A percentile compares a stretch with the other conserved stretches of the same genome.
These are phyloP conservation scores for Blastocystis sp. DNA, from an alignment of 352 stramenopile genomes.

Conservation along the genomic window DNA sequence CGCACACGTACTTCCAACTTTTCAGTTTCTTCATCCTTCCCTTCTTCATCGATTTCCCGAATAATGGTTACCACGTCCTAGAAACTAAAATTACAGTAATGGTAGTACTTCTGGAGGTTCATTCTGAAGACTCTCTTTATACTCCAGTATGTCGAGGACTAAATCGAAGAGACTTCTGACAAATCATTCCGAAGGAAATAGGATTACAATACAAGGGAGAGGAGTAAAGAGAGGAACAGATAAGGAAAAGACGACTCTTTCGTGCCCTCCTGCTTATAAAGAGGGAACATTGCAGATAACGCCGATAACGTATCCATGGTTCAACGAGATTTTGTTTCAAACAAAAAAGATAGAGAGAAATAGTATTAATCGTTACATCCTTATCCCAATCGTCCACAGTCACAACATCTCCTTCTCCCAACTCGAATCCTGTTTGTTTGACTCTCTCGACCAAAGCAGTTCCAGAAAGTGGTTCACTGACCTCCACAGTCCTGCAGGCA, in stretches of 20 bases:
- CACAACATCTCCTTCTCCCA: background rate
- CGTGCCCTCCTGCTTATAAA: background rate
- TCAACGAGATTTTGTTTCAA: background rate
- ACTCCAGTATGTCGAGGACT: background rate
- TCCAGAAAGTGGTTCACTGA: background rate
- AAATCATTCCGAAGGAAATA: background rate
- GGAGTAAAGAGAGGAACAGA: background rate
- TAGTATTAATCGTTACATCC: background rate
- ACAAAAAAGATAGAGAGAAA: slow-evolving; percentile 3
- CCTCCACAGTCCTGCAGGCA: background rate
- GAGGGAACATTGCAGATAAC: background rate
- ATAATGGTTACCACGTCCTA: slow-evolving; percentile 50
- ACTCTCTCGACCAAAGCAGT: background rate
- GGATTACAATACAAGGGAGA: background rate
- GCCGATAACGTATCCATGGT: background rate
- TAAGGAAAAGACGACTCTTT: background rate
- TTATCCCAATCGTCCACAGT: slow-evolving; percentile 34
- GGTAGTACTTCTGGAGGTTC: background rate
- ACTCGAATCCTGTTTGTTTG: background rate
- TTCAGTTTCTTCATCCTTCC: background rate
- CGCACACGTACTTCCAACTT: background rate
- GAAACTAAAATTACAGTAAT: background rate
- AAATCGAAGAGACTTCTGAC: background rate
- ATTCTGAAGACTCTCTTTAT: background rate
- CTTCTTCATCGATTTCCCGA: background rate